These are phyloP conservation scores for Plasmopara halstedii DNA, from an alignment of 352 stramenopile genomes.

Conservation along the genomic window DNA sequence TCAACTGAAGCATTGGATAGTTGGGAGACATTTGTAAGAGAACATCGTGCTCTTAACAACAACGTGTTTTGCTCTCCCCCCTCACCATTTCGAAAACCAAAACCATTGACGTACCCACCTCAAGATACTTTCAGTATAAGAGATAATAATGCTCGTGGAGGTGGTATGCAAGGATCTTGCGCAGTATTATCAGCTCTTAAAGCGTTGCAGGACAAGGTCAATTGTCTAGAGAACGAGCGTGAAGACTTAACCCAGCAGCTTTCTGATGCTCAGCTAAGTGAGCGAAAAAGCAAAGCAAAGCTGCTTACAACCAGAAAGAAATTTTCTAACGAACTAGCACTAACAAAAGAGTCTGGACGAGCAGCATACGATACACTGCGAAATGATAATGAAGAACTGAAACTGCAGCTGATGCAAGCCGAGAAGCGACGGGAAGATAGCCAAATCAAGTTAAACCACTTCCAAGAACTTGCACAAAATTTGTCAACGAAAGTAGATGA, in stretches of 20 bases:
- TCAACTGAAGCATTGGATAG: neutral
- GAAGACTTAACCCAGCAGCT: constrained; percentile 49
- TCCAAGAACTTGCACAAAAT: constrained; percentile 39
- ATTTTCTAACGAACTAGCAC: constrained; percentile 52
- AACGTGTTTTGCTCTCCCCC: constrained; percentile 23
- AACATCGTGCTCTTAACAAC: constrained; percentile 21
- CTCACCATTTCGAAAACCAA: neutral
- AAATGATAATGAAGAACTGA: constrained; percentile 50
- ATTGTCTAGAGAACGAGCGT: constrained; percentile 55
- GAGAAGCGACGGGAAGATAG: constrained; percentile 38
- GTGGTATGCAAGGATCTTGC: constrained; percentile 40
- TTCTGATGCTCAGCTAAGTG: constrained; percentile 45
- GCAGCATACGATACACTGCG: constrained; percentile 58
- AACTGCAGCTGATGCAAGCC: constrained; percentile 41
- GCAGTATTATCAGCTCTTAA: constrained; percentile 66
- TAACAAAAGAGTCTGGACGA: constrained; percentile 57
- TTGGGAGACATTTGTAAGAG: neutral
- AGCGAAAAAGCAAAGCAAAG: constrained; percentile 48
- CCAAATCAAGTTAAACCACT: constrained; percentile 43
- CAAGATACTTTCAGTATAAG: constrained; percentile 4
- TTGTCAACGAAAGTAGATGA: constrained; percentile 48
- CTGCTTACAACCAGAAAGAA: constrained; percentile 51
- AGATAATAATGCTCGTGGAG: neutral
- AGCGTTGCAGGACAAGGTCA: constrained; percentile 74
- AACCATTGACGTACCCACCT: constrained; percentile 3